These are phyloP conservation scores for Ogataea chonburiensis DNA, from an alignment of 805 yeast species.

Conservation along the genomic window DNA sequence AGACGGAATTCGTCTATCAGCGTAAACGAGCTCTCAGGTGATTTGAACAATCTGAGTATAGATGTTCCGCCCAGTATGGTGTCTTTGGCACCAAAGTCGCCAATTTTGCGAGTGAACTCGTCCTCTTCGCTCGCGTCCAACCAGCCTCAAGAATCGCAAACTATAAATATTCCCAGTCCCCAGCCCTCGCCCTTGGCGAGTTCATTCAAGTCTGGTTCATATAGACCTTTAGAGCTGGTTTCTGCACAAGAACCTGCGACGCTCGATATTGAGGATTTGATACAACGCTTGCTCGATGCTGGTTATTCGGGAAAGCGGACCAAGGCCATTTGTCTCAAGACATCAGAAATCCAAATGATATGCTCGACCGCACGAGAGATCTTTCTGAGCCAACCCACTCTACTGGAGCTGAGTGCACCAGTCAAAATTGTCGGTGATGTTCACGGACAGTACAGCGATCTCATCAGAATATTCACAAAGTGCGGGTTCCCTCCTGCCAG, in stretches of 20 bases:
- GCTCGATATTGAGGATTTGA: constrained; percentile 69
- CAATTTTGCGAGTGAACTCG: constrained; percentile 34
- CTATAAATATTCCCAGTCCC: constrained; percentile 9
- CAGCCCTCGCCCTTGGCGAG: constrained; percentile 11
- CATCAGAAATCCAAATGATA: constrained; percentile 81
- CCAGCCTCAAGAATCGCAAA: constrained; percentile 8
- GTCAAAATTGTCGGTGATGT: constrained; percentile 91
- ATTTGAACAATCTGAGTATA: constrained; percentile 19
- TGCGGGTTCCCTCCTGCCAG: constrained; percentile 97
- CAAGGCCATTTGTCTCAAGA: constrained; percentile 82
- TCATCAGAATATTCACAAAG: constrained; percentile 85
- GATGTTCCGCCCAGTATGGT: constrained; percentile 36
- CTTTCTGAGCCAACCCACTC: constrained; percentile 84
- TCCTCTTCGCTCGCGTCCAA: constrained; percentile 27
- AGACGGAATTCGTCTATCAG: constrained; percentile 28
- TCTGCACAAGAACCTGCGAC: constrained; percentile 12
- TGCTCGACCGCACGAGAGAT: constrained; percentile 89
- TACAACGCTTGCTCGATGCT: constrained; percentile 88
- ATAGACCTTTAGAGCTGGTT: constrained; percentile 2
- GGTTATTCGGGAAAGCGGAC: constrained; percentile 96
- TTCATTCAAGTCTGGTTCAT: constrained; percentile 10
- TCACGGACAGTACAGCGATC: constrained; percentile 94
- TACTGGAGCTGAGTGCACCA: constrained; percentile 82
- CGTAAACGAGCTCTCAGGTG: constrained; percentile 21
- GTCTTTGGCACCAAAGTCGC: constrained; percentile 33